Conservation (phyloP, 2,329 filamentous ascomycete species). For the Fusarium setosum region DNA sequence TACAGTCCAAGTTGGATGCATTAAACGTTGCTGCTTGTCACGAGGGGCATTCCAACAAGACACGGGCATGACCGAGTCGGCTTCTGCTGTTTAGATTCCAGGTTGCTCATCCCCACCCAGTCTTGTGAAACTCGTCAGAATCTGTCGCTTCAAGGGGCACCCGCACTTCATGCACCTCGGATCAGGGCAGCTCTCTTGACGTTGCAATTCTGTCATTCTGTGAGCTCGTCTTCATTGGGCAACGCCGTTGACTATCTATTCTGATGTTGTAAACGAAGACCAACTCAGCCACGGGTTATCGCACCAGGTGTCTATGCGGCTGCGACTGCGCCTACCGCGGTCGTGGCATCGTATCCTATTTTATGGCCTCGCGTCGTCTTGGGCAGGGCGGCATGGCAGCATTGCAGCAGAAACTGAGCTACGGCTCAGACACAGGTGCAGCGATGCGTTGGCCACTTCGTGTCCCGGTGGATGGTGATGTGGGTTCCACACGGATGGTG, state of each 20-base stretch:
- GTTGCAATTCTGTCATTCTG: not conserved
- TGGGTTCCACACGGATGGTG: constrained; percentile 33
- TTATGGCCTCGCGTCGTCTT: constrained; percentile 35
- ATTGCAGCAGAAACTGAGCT: constrained; percentile 16
- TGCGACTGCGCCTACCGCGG: constrained; percentile 33
- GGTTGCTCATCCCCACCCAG: not conserved
- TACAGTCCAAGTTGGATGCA: constrained; percentile 10
- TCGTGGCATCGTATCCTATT: constrained; percentile 21
- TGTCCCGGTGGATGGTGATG: constrained; percentile 28
- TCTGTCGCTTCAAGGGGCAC: not conserved
- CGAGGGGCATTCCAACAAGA: constrained; percentile 28
- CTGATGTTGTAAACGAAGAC: constrained; percentile 12
- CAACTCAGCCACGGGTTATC: constrained; percentile 24
- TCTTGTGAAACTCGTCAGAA: not conserved
- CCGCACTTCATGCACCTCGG: not conserved
- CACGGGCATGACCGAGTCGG: constrained; percentile 27
- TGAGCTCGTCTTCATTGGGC: constrained; percentile 3
- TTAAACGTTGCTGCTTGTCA: constrained; percentile 25
- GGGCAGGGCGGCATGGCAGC: constrained; percentile 34
- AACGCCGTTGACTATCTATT: not conserved
- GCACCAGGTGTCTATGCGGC: constrained; percentile 21
- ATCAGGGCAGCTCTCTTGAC: not conserved
- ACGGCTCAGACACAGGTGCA: constrained; percentile 27
- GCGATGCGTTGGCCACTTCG: constrained; percentile 38
- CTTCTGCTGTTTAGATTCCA: constrained; percentile 13